Evolutionary conservation across 495 filamentous ascomycete genomes (phyloP).

Genomic region (Daldinia childiae): DNA sequence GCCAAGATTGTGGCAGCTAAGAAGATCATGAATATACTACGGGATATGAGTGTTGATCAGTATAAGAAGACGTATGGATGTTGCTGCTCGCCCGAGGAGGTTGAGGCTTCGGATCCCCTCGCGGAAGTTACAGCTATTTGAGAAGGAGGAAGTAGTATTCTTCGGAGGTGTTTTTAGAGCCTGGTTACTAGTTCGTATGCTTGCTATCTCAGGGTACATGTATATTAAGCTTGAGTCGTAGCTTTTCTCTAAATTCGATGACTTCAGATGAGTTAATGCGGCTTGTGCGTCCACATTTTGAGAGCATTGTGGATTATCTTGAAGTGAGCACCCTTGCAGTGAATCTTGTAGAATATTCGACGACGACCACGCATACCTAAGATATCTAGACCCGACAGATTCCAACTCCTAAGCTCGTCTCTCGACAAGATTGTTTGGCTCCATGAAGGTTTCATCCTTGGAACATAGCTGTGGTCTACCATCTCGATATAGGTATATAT

Average conservation of each 20-base stretch:
- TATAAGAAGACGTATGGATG: slow-evolving; percentile 72
- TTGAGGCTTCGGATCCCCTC: slow-evolving; percentile 18
- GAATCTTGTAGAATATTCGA: no score
- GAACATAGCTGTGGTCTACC: no score
- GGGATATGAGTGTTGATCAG: slow-evolving; percentile 64
- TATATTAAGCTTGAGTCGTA: neutral
- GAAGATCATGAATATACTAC: slow-evolving; percentile 67
- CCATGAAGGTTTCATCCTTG: no score
- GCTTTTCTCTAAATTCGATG: neutral
- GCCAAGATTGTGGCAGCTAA: slow-evolving; percentile 80
- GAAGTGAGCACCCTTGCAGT: neutral
- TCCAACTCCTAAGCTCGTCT: no score
- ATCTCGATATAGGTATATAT: no score
- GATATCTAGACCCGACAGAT: no score
- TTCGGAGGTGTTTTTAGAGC: neutral
- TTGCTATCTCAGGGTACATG: neutral
- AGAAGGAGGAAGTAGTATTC: neutral
- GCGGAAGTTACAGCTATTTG: slow-evolving; percentile 35
- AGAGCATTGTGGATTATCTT: neutral
- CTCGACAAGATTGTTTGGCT: no score
- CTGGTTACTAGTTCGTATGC: neutral
- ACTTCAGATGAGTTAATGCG: neutral
- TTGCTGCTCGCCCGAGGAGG: slow-evolving; percentile 57
- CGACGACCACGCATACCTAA: no score
- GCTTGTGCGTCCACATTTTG: neutral